Base-by-base conservation (phyloP, 2,329 filamentous ascomycete genomes). In the Aspergillus proliferans region DNA sequence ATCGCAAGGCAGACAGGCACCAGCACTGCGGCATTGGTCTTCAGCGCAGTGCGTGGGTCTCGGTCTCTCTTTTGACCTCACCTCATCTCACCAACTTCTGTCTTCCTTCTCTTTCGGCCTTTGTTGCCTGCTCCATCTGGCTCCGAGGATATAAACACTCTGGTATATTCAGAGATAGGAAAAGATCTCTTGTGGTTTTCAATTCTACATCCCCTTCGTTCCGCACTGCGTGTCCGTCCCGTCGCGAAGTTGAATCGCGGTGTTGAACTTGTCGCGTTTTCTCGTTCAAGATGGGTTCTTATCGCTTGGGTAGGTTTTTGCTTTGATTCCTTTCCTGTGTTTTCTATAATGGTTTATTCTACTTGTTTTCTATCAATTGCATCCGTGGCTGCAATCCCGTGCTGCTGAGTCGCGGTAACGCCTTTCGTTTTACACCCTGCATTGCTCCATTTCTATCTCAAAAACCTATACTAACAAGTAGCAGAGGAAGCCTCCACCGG, bases 401-500 rank as follows among this genome's bases (percentile, higher is more conserved):
- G 26, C 26, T 1, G 9, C 4, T 28, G 26, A 30, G 26, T 30
- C 4, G 26, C 26, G 26, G 26, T 30, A 10, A 12, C 26, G 9
- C 12, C 9, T 30, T 30, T 30, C 26, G 9, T 30, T 30, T 12
- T 3, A 30, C 10, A 12, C 26, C 26, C 9, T 4, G 9, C 26
- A 12, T 30, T 30, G 26, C 9, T 30, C 9, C 26, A 30, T 30
- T 12, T 12, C 9, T 10, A 12, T 12, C 10, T 4, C 10, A 4
- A 46, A 21, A 30, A 8, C 39, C 14, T 34, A 43, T 45, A 39
- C 53, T 61, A 51, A 60, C 22, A 9, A 24, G 41, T 7, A 30
- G 46, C 61, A 94, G 90, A 95, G 68, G 58, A 85, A 28, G 81
- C 86, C n/a, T 71, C 76, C 42, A 86, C 79, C 64, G 81, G 78